Base-by-base conservation (phyloP, 2,329 filamentous ascomycete species). In the Botryotinia calthae region DNA sequence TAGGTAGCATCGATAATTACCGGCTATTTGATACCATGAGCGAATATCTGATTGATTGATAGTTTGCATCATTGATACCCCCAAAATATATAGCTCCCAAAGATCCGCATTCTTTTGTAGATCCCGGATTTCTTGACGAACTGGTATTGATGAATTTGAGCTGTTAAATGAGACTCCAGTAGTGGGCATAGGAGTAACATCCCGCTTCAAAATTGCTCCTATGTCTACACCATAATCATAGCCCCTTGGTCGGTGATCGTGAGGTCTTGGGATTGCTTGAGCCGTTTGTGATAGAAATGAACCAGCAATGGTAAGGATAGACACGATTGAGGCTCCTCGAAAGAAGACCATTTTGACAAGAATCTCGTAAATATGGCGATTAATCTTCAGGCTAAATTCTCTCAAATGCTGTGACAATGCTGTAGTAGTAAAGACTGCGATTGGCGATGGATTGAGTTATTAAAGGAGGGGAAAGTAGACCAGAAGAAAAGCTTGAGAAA, bases 51-150 rank as follows among this genome's bases (percentile, higher is more conserved):
- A 66, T 46, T 79, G 77, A 56, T 75, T 67, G 7, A 74, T 74
- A n/a, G 46, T 71, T 54, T 71, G 70, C 70, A 71, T 66, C 76
- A 75, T 74, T 77, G 77, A 70, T 79, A 78, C n/a, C 16, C 75
- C 78, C 54, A 79, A 71, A 28, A 80, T 74, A 69, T 78, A 80
- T 16, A 80, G 71, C 6, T 76, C 76, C 79, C 79, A 80, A 44
- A 73, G 74, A 12, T 74, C 73, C 10, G 48, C 31, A 70, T 79
- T 75, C 37, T 76, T 75, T 68, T 79, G 72, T 25, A 80, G 56
- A 7, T 77, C 76, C 40, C 77, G 73, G 44, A 80, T 74, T 40
- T 80, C 79, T 8, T 73, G 71, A 31, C 79, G 73, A 25, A 77
- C 62, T 34, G 78, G 76, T 8, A 72, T 28, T 4, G 78, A 75